A percentile compares a stretch with the other conserved stretches of the same genome.
Conservation (phyloP, 1,284 basidiomycete species). For the Tetrapyrgos nigripes region DNA sequence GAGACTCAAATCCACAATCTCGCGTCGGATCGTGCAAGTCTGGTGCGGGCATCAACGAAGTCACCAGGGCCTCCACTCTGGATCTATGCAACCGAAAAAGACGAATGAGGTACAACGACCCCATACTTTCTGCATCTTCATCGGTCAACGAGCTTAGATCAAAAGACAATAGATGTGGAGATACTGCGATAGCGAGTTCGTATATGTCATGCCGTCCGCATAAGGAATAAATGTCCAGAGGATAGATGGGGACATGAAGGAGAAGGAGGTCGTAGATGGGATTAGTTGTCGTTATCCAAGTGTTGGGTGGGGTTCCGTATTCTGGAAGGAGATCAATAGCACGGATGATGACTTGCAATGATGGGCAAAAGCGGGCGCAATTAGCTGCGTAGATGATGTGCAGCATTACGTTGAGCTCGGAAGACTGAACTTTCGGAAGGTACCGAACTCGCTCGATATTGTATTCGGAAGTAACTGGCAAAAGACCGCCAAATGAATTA, state of each 20-base stretch:
- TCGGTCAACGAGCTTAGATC: conserved; percentile 1
- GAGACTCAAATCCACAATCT: neutral
- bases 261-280: neutral
- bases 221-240: conserved; percentile 3
- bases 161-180: neutral
- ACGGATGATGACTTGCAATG: neutral
- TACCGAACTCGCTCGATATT: neutral
- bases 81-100: neutral
- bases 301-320: conserved; percentile 1
- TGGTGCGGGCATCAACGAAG: neutral
- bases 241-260: neutral
- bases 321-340: neutral
- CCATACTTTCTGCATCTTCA: conserved; percentile 3
- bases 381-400: conserved; percentile 2
- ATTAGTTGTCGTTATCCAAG: neutral
- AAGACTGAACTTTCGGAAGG: neutral
- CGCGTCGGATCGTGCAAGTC: neutral
- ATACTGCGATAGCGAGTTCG: neutral
- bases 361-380: neutral
- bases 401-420: conserved; percentile 3
- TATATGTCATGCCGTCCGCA: conserved; percentile 3
- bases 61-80: neutral
- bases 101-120: neutral
- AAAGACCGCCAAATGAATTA: conserved; percentile 3
- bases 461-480: neutral